These are phyloP conservation scores for Tricharina praecox DNA, from an alignment of 495 filamentous ascomycete genomes.

Conservation along the genomic window DNA sequence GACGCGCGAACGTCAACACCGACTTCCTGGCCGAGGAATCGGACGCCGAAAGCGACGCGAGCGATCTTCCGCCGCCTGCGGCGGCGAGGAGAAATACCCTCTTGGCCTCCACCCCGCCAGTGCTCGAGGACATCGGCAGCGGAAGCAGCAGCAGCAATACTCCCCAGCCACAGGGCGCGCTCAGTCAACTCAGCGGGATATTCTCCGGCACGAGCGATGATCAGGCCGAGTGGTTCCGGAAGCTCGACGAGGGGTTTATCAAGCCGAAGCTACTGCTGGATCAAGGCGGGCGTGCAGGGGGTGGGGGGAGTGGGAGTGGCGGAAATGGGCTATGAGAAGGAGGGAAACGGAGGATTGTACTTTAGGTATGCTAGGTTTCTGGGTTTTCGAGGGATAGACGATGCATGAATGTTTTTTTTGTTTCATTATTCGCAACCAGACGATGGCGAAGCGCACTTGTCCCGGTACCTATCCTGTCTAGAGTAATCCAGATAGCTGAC, in stretches of 20 bases:
- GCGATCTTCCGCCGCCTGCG: conserved; percentile 28
- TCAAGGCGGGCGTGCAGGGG: too few relatives aligned
- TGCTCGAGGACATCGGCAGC: conserved; percentile 34
- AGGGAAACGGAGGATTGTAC: too few relatives aligned
- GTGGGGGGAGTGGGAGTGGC: too few relatives aligned
- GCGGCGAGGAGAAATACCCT: conserved; percentile 33
- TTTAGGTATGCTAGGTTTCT: too few relatives aligned
- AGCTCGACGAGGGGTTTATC: conserved; percentile 90
- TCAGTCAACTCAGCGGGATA: conserved; percentile 44
- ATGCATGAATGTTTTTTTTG: too few relatives aligned
- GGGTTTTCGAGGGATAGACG: too few relatives aligned
- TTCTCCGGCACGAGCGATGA: conserved; percentile 67
- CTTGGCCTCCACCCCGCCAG: conserved; percentile 37
- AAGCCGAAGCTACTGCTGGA: conserved; percentile 86
- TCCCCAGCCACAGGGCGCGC: conserved; percentile 38
- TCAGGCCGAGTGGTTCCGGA: conserved; percentile 77
- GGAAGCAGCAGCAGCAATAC: conserved; percentile 27
- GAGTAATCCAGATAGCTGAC: too few relatives aligned
- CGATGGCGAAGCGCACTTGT: too few relatives aligned
- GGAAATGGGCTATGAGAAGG: too few relatives aligned
- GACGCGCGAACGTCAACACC: neutral
- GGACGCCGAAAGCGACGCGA: conserved; percentile 18
- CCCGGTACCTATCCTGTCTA: too few relatives aligned
- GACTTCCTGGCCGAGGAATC: conserved; percentile 4
- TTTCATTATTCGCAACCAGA: too few relatives aligned